Percentiles rank a stretch among this genome's conserved stretches.
Conservation (phyloP, 1,284 basidiomycete species). For the Malassezia arunalokei region DNA sequence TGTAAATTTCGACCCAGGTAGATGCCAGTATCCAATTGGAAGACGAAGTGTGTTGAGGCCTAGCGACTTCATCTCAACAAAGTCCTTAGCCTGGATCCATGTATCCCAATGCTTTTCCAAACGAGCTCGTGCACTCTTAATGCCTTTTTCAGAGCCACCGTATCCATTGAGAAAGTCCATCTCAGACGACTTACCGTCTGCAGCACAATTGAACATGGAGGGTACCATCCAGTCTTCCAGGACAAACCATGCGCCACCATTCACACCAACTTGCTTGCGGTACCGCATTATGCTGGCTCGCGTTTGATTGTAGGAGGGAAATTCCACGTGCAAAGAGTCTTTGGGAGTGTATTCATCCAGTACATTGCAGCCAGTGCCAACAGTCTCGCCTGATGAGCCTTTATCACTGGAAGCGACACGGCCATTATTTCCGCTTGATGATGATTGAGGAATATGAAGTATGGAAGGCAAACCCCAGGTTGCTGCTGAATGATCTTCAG, state of each 20-base stretch:
- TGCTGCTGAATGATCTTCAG: conserved; percentile 5
- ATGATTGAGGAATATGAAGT: neutral
- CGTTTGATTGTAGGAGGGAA: conserved; percentile 33
- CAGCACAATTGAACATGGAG: conserved; percentile 57
- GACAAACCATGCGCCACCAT: conserved; percentile 51
- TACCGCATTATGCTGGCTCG: conserved; percentile 39
- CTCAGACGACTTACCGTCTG: conserved; percentile 52
- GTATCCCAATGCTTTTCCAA: conserved; percentile 68
- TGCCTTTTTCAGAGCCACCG: conserved; percentile 52
- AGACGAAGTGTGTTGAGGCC: conserved; percentile 47
- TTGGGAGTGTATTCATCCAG: conserved; percentile 31
- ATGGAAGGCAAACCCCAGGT: conserved; percentile 33
- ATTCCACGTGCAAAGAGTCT: conserved; percentile 24
- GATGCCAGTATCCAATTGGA: conserved; percentile 46
- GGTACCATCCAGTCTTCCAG: conserved; percentile 67
- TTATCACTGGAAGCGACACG: neutral
- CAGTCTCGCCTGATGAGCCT: conserved; percentile 8
- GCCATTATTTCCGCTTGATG: conserved; percentile 2
- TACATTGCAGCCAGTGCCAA: conserved; percentile 33
- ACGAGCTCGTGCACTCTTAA: conserved; percentile 48
- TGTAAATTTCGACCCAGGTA: conserved; percentile 46
- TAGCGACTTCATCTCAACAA: conserved; percentile 41
- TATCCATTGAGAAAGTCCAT: conserved; percentile 49
- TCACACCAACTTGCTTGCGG: conserved; percentile 37
- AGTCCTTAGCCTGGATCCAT: conserved; percentile 55